phyloP scores from a whole-genome alignment of 2,329 filamentous ascomycete genomes.

The Talaromyces sp. region DNA sequence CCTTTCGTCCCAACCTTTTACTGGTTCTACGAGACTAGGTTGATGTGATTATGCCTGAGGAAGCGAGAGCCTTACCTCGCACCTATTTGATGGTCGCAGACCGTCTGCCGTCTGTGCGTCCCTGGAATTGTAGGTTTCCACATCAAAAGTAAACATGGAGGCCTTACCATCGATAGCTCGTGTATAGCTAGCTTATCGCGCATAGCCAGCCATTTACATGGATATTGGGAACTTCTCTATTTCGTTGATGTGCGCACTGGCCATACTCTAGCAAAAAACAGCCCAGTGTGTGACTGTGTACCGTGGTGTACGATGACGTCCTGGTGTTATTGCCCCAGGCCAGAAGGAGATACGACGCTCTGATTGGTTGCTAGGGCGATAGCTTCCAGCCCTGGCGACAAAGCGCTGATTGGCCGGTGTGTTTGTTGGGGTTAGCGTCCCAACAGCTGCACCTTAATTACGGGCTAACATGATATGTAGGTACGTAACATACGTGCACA shows the following conservation, averaged over 20 bases:
- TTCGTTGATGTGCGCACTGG: background rate
- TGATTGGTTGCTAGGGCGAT: background rate
- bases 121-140: background rate
- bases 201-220: background rate
- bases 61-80: background rate
- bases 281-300: background rate
- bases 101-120: background rate
- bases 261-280: too few relatives aligned
- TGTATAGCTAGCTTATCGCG: background rate
- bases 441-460: background rate
- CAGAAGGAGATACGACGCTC: background rate
- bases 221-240: background rate
- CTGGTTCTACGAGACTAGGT: background rate
- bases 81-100: background rate
- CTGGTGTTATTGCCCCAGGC: background rate
- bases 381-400: background rate
- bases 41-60: background rate
- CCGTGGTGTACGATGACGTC: background rate
- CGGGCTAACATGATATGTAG: too few relatives aligned
- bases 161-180: background rate
- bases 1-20: background rate
- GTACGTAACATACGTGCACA: too few relatives aligned
- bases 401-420: background rate
- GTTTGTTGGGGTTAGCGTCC: constrained; percentile 17
- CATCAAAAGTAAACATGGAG: background rate